Evolutionary conservation across 208 protist species (phyloP).

Genomic region (Angomonas desouzai): DNA sequence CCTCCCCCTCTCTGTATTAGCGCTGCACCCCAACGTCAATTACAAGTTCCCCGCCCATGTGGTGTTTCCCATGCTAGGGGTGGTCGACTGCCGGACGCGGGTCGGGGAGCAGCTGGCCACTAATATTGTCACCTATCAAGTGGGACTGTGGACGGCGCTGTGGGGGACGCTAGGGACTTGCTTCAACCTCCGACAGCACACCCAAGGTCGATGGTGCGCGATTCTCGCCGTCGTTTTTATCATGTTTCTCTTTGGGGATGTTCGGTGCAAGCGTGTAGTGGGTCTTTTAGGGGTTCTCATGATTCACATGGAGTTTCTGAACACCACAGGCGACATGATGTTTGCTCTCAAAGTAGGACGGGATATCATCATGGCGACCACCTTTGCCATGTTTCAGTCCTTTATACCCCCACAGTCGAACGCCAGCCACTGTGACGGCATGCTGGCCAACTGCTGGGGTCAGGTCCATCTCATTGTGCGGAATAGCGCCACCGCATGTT

Average conservation of each 20-base stretch:
- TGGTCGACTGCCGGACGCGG: conserved; percentile 26
- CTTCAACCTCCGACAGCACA: conserved; percentile 14
- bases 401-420: conserved; percentile 27
- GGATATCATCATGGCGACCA: conserved; percentile 29
- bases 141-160: conserved; percentile 19
- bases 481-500: conserved; percentile 21
- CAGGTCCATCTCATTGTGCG: conserved; percentile 18
- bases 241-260: conserved; percentile 27
- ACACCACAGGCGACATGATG: conserved; percentile 6
- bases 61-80: conserved; percentile 20
- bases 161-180: conserved; percentile 33
- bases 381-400: conserved; percentile 26
- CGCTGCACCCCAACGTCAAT: conserved; percentile 15
- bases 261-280: conserved; percentile 19
- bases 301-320: conserved; percentile 27
- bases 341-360: conserved; percentile 25
- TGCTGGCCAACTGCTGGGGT: conserved; percentile 18
- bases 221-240: conserved; percentile 21
- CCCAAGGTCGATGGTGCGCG: conserved; percentile 31
- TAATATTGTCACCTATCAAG: conserved; percentile 18
- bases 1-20: conserved; percentile 27
- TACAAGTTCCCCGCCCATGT: conserved; percentile 23
- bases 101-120: conserved; percentile 31
- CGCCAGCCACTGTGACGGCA: conserved; percentile 19
- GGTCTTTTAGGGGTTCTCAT: conserved; percentile 29